Evolutionary conservation across 2,329 filamentous ascomycete genomes (phyloP).

Genomic region (Herpotrichia juniperi): DNA sequence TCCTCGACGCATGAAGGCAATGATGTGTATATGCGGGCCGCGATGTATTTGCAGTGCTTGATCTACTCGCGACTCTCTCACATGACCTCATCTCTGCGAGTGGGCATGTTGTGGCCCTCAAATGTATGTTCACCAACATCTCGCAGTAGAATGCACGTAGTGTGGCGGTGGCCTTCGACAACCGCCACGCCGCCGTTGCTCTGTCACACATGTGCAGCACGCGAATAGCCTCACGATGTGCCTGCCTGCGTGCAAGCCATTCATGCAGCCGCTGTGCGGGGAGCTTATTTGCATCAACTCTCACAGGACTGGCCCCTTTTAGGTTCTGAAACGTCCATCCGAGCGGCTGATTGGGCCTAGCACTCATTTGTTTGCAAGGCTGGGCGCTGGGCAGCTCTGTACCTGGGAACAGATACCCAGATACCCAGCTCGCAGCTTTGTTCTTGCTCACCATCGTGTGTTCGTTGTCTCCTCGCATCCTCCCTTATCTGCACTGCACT

Average conservation of each 20-base stretch:
- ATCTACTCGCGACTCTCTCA: background rate
- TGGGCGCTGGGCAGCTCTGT: background rate
- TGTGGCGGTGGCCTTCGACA: background rate
- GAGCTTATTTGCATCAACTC: slow-evolving; percentile 7
- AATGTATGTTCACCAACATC: too few relatives aligned
- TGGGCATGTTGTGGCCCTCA: too few relatives aligned
- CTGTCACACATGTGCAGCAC: background rate
- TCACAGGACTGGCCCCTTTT: slow-evolving; percentile 11
- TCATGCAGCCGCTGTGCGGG: slow-evolving; percentile 5
- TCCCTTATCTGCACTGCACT: background rate
- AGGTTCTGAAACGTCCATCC: slow-evolving; percentile 9
- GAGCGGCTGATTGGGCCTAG: slow-evolving; percentile 13
- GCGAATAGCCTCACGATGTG: background rate
- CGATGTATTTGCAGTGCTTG: background rate
- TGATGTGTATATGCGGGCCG: background rate
- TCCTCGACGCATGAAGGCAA: background rate
- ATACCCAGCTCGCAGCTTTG: background rate
- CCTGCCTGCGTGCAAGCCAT: background rate
- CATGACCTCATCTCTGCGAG: background rate
- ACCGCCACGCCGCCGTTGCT: background rate
- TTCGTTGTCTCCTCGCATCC: background rate
- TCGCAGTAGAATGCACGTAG: too few relatives aligned
- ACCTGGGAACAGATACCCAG: background rate
- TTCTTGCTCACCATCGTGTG: slow-evolving; percentile 1
- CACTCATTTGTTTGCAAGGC: background rate